These are phyloP conservation scores for Pythium scleroteichum DNA, from an alignment of 352 stramenopile species.

Conservation along the genomic window DNA sequence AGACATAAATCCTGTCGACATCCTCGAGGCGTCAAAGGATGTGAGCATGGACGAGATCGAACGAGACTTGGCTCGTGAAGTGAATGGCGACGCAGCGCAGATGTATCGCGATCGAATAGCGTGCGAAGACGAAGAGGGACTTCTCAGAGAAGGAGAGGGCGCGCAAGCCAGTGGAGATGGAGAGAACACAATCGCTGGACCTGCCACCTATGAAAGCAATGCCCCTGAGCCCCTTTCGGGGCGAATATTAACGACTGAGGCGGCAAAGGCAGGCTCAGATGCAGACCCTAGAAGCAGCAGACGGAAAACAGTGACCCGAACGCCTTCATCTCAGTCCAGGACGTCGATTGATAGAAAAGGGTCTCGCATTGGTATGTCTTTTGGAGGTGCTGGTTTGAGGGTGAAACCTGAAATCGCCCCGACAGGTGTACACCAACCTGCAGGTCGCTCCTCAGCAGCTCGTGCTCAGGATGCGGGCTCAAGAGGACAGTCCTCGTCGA, in stretches of 20 bases:
- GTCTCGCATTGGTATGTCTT: too few species aligned
- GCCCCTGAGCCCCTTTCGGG: too few species aligned
- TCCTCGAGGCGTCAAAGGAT: conserved; percentile 54
- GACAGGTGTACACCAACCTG: not conserved
- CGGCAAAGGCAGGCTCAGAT: too few species aligned
- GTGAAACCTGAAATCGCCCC: not conserved
- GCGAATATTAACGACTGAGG: too few species aligned
- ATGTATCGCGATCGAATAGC: conserved; percentile 44
- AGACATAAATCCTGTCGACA: conserved; percentile 61
- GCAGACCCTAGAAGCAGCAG: too few species aligned
- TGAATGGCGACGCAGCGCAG: conserved; percentile 41
- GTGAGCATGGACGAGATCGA: conserved; percentile 50
- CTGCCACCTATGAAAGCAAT: not conserved
- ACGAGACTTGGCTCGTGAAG: conserved; percentile 43
- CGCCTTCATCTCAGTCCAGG: too few species aligned
- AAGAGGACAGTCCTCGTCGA: too few species aligned
- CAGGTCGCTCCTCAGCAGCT: not conserved
- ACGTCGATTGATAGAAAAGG: too few species aligned
- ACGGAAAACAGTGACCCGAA: too few species aligned
- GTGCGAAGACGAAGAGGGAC: not conserved
- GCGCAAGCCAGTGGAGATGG: not conserved
- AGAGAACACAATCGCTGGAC: not conserved
- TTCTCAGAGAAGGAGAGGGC: not conserved
- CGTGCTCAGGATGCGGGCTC: too few species aligned
- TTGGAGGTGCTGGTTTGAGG: too few species aligned